Evolutionary conservation across 208 protist species (phyloP), one percentile per base, ranked within the genome.

Genomic region (Acanthamoeba sp.): DNA sequence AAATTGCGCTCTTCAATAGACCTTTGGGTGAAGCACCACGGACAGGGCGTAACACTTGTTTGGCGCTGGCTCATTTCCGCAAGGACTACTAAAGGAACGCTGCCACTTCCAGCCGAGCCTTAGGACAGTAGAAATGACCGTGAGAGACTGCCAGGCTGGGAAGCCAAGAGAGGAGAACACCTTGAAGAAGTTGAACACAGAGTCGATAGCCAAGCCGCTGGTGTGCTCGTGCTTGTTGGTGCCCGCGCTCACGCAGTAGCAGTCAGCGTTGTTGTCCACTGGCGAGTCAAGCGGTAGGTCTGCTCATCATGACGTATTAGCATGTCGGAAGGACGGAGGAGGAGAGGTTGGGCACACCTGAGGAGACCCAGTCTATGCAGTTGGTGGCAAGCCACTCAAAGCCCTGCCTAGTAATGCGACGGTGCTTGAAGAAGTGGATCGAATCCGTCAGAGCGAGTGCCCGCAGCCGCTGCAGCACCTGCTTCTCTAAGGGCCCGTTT

Each of bases 221-320:
- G 69, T 78, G 69, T 78, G 69, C 22, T 78, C 69, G 69, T 78
- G 69, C 69, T 78, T 78, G 69, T 48, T 36, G 69, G 69, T 78
- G 69, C 69, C 69, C 22, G 69, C 69, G 69, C 69, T 78, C 36
- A 36, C 32, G n/a, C 69, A 78, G 69, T 78, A 78, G 69, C 69
- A 78, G 29, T 78, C 69, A 20, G 69, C 69, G n/a, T 45, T 45
- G 69, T 78, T 78, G 69, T 78, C 38, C 0, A 78, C 69, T 16
- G 69, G 36, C 16, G 69, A 22, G n/a, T 78, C 69, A 18, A 78
- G 38, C 32, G 69, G 69, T 29, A 78, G 69, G 36, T 78, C 69
- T 62, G 55, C 55, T 5, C 55, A n/a, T 22, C 22, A n/a, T n/a
- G n/a, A n/a, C n/a, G n/a, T n/a, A n/a, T n/a, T n/a, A n/a, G n/a